These are phyloP conservation scores for Ophiostoma quercus DNA, from an alignment of 2,329 filamentous ascomycete genomes.

Conservation along the genomic window DNA sequence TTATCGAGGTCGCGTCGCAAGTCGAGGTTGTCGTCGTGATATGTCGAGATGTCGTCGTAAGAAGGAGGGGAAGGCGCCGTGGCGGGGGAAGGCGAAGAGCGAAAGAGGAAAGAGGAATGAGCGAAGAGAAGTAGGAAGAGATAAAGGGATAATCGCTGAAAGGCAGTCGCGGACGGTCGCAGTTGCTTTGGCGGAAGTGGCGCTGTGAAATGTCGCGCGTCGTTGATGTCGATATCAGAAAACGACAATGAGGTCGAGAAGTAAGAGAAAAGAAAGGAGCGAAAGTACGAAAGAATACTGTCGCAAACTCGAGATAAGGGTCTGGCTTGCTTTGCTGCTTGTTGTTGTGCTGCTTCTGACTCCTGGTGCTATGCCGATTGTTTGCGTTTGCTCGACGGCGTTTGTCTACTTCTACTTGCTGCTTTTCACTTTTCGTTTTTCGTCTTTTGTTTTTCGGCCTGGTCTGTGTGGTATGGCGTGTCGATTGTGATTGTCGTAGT, in stretches of 20 bases:
- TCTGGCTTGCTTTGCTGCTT: not conserved
- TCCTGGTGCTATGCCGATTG: not conserved
- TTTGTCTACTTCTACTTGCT: slow-evolving; percentile 13
- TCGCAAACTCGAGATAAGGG: slow-evolving; percentile 10
- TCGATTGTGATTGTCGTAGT: slow-evolving; percentile 12
- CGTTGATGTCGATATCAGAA: not conserved
- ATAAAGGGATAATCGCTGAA: not conserved
- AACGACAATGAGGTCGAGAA: not conserved
- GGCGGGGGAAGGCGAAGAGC: not conserved
- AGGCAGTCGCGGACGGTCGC: not conserved
- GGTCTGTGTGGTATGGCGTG: slow-evolving; percentile 2
- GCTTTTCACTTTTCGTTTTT: slow-evolving; percentile 1
- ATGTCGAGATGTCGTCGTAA: not conserved
- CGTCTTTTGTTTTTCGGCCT: not conserved
- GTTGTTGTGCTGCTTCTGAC: not conserved
- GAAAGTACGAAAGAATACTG: not conserved
- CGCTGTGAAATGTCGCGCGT: not conserved
- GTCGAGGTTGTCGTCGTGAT: not conserved
- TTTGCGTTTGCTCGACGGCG: slow-evolving; percentile 3
- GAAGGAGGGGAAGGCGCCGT: slow-evolving; percentile 4
- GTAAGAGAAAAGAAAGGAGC: not conserved
- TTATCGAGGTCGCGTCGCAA: not conserved
- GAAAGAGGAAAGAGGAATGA: not conserved
- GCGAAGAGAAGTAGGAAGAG: not conserved
- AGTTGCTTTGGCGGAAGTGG: not conserved